These are phyloP conservation scores for Pythium monospermum DNA, from an alignment of 352 stramenopile genomes.

Conservation along the genomic window DNA sequence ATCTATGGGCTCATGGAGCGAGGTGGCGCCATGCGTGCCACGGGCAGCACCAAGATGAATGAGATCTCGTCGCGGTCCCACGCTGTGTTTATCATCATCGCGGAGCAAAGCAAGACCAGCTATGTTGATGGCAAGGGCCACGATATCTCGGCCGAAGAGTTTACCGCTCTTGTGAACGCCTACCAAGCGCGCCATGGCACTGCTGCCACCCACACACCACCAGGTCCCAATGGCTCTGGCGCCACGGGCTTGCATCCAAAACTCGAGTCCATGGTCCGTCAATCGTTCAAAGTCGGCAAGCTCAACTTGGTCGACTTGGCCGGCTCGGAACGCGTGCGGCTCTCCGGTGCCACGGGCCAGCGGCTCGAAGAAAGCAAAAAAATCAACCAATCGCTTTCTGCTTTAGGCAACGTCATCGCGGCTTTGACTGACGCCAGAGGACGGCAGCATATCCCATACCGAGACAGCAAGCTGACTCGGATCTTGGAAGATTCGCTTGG, in stretches of 20 bases:
- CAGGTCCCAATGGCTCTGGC: constrained; percentile 18
- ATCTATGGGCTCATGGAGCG: constrained; percentile 95
- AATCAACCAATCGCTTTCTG: constrained; percentile 91
- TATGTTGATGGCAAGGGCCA: constrained; percentile 84
- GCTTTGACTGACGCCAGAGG: constrained; percentile 84
- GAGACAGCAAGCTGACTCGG: constrained; percentile 91
- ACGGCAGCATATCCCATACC: constrained; percentile 91
- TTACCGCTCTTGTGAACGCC: constrained; percentile 75
- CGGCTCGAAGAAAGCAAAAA: constrained; percentile 91
- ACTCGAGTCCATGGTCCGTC: constrained; percentile 85
- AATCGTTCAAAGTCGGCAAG: constrained; percentile 94
- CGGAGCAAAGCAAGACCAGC: constrained; percentile 88
- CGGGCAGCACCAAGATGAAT: constrained; percentile 87
- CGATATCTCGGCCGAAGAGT: constrained; percentile 81
- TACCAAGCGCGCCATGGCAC: constrained; percentile 51
- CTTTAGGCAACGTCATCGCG: constrained; percentile 89
- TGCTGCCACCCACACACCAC: no score
- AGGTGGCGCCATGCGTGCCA: constrained; percentile 77
- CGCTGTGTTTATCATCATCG: constrained; percentile 95
- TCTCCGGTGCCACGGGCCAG: constrained; percentile 84
- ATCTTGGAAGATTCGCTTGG: constrained; percentile 88
- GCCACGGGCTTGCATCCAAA: constrained; percentile 45
- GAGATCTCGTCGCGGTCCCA: constrained; percentile 84
- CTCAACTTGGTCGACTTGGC: constrained; percentile 93
- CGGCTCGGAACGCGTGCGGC: constrained; percentile 85